Conservation (phyloP, 1,284 basidiomycete species). For the Pseudozyma sp. region DNA sequence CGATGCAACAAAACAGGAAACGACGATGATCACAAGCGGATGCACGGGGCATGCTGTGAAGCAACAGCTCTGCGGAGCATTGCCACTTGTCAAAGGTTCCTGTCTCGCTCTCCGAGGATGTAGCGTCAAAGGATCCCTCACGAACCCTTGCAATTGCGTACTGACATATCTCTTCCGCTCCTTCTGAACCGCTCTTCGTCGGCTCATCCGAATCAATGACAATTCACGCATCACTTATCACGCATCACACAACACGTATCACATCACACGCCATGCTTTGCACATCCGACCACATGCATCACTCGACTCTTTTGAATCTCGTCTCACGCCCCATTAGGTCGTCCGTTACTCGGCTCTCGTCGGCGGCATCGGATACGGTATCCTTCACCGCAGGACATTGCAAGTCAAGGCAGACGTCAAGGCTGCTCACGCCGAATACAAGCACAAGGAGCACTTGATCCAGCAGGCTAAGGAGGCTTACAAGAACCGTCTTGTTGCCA, state of each 20-base stretch:
- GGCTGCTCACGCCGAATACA: slow-evolving; percentile 73
- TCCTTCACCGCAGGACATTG: slow-evolving; percentile 88
- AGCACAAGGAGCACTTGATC: slow-evolving; percentile 74
- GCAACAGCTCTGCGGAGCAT: neutral
- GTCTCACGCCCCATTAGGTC: slow-evolving; percentile 75
- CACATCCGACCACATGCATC: neutral
- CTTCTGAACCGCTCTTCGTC: neutral
- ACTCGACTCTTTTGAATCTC: neutral
- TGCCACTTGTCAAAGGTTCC: neutral
- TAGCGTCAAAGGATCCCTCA: neutral
- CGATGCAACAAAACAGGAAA: too few relatives aligned
- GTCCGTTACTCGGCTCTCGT: slow-evolving; percentile 93
- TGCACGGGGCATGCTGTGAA: neutral
- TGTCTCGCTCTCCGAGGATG: neutral
- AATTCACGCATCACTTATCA: too few relatives aligned
- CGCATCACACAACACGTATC: neutral
- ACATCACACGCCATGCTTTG: neutral
- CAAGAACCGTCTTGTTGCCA: slow-evolving; percentile 72
- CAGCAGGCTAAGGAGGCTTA: slow-evolving; percentile 90
- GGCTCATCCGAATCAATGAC: too few relatives aligned
- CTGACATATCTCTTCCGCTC: neutral
- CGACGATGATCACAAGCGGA: neutral
- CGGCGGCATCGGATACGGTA: slow-evolving; percentile 89
- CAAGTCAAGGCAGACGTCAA: slow-evolving; percentile 85
- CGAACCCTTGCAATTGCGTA: neutral